Base-by-base conservation (phyloP, 192 early-diverging fungal species). In the Diversispora epigaea region DNA sequence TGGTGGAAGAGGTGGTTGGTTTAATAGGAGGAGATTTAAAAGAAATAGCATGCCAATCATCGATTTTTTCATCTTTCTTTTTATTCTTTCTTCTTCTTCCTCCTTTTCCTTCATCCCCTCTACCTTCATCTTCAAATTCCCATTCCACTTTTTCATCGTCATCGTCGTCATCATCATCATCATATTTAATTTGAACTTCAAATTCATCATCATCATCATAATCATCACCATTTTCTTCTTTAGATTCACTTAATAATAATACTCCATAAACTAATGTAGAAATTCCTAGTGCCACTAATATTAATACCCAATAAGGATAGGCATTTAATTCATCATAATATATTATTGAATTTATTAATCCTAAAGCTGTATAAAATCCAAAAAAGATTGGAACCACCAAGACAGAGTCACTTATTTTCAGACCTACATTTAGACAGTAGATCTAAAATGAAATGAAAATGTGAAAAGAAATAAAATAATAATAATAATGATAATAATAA, bases 321-420 rank as follows among this genome's bases (percentile, higher is more conserved):
- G 76, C 68, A 19, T 76, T 75, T 50, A 89, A 71, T 55, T 86
- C 84, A 69, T 89, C 77, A 8, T 87, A 75, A 68, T 87, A 89
- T 44, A 89, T 84, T 46, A 84, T 85, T 6, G 87, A 82, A 49
- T 88, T 88, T 66, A 86, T 82, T 4, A 88, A 71, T 4, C 87
- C 85, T 62, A 88, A 76, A 0, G 84, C 80, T 12, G 87, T 86
- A 79, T 76, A 84, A 76, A 83, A 80, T 47, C 87, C 87, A 62
- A 84, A 86, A 55, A 88, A 88, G 1, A 84, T 80, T 39, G 87
- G 87, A 0, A 88, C 85, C 3, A 86, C 87, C 19, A 88, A 73
- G 2, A 88, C 85, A 3, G 87, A 86, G 50, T 82, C 80, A 66
- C 85, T 83, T 11, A 85, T 47, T 69, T 86, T 88, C 6, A 88